phyloP scores from a whole-genome alignment of 73 alveolate species.

The Tetrahymena elliotti region DNA sequence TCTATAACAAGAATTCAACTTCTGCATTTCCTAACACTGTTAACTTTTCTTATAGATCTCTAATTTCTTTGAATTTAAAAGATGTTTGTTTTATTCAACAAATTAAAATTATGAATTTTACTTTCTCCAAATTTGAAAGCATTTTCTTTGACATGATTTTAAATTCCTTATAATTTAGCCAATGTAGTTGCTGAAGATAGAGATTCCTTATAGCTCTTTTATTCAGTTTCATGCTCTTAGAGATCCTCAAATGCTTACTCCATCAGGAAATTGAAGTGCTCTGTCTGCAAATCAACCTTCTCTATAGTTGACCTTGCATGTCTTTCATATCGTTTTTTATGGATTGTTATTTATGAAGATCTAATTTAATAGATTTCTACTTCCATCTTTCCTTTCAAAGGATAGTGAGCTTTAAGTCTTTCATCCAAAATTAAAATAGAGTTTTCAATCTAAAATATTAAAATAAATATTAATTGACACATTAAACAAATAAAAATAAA shows the following conservation, averaged over 20 bases:
- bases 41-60: slow-evolving; percentile 28
- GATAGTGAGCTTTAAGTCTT: neutral
- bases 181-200: slow-evolving; percentile 19
- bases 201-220: neutral
- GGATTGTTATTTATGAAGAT: slow-evolving; percentile 21
- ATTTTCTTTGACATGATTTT: slow-evolving; percentile 34
- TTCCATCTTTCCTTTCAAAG: slow-evolving; percentile 16
- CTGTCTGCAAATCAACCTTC: slow-evolving; percentile 29
- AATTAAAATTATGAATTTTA: neutral
- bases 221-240: slow-evolving; percentile 15
- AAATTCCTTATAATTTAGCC: slow-evolving; percentile 31
- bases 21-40: slow-evolving; percentile 13
- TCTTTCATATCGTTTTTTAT: slow-evolving; percentile 37
- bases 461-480: neutral
- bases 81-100: neutral
- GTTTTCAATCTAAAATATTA: neutral
- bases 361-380: slow-evolving; percentile 3
- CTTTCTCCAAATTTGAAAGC: slow-evolving; percentile 40
- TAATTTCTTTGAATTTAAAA: neutral
- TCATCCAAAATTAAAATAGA: slow-evolving; percentile 7
- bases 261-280: slow-evolving; percentile 19
- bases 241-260: slow-evolving; percentile 34
- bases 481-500: neutral
- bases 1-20: slow-evolving; percentile 1
- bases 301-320: slow-evolving; percentile 32